These are phyloP conservation scores for Yamadazyma membranifaciens DNA, from an alignment of 1,139 yeast genomes.

Conservation along the genomic window DNA sequence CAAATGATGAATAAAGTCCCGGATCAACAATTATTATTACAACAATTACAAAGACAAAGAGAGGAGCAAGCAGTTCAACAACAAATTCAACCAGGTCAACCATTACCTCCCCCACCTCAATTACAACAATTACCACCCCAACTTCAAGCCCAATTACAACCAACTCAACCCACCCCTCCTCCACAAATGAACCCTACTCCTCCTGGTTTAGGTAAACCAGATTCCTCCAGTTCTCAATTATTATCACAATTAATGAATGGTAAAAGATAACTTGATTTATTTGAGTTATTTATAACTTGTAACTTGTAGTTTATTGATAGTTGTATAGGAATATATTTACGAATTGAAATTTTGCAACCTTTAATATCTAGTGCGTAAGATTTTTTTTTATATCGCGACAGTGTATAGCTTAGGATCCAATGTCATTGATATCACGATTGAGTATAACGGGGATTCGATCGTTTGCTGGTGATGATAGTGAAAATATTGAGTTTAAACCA, in stretches of 20 bases:
- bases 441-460: conserved; percentile 91
- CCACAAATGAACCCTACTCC: conserved; percentile 18
- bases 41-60: conserved; percentile 26
- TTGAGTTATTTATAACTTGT: too few relatives aligned
- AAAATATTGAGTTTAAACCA: conserved; percentile 83
- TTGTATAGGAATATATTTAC: background rate
- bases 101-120: conserved; percentile 14
- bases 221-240: conserved; percentile 58
- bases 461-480: conserved; percentile 77
- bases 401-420: conserved; percentile 16
- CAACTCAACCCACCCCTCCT: conserved; percentile 8
- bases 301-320: background rate
- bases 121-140: conserved; percentile 4
- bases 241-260: conserved; percentile 72
- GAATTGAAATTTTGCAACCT: background rate
- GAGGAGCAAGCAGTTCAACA: conserved; percentile 20
- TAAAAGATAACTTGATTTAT: conserved; percentile 34
- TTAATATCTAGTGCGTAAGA: background rate
- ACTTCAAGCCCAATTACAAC: conserved; percentile 2
- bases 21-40: conserved; percentile 20
- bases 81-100: conserved; percentile 13
- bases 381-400: background rate
- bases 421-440: conserved; percentile 74
- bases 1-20: conserved; percentile 15
- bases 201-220: conserved; percentile 12